These are phyloP conservation scores for Paramecium biaurelia DNA, from an alignment of 73 alveolate species.

Conservation along the genomic window DNA sequence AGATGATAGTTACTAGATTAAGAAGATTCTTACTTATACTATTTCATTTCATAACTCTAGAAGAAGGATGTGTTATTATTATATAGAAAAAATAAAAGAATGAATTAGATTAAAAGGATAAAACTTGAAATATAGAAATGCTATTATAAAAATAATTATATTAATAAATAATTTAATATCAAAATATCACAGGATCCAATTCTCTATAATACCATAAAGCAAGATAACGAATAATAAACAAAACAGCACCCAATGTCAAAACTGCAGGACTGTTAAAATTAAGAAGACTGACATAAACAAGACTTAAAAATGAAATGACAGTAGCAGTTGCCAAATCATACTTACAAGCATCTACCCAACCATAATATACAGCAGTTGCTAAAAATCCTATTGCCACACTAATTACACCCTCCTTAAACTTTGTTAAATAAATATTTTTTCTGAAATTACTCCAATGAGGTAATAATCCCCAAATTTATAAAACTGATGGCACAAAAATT, in stretches of 20 bases:
- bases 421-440: background rate
- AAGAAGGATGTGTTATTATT: background rate
- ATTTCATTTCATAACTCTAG: background rate
- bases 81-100: background rate
- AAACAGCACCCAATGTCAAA: background rate
- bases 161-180: background rate
- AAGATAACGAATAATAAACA: conserved; percentile 29
- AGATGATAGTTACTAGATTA: too few species aligned
- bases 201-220: conserved; percentile 43
- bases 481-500: background rate
- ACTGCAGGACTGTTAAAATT: conserved; percentile 32
- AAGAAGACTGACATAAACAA: background rate
- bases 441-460: conserved; percentile 6
- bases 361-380: conserved; percentile 5
- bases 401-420: conserved; percentile 13
- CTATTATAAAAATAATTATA: background rate
- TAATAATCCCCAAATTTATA: conserved; percentile 27
- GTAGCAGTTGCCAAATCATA: background rate
- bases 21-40: too few species aligned
- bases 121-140: background rate
- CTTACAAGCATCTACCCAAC: conserved; percentile 18
- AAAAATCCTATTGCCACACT: conserved; percentile 24
- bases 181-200: conserved; percentile 11
- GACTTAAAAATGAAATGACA: background rate
- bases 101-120: background rate